Conservation (phyloP, 495 filamentous ascomycete genomes). For the Lasiosphaeris hirsuta region DNA sequence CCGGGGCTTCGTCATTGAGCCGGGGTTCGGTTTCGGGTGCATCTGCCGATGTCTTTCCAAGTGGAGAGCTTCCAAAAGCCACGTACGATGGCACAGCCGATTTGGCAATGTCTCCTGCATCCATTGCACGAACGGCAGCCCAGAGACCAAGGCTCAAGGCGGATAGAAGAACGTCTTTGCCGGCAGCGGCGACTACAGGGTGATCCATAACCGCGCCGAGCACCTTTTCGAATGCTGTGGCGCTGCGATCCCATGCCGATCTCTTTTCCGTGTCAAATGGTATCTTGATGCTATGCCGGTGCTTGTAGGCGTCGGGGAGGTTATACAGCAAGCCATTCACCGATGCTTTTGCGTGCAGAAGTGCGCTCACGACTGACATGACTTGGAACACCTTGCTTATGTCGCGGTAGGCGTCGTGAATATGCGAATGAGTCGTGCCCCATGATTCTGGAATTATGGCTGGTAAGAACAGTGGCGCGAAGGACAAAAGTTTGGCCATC, state of each 20-base stretch:
- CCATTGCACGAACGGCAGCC: constrained; percentile 48
- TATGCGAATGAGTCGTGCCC: constrained; percentile 37
- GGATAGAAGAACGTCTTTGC: constrained; percentile 51
- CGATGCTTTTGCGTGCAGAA: constrained; percentile 40
- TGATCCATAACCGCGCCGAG: constrained; percentile 43
- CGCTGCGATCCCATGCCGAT: constrained; percentile 37
- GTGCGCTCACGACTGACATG: constrained; percentile 33
- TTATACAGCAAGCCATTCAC: constrained; percentile 36
- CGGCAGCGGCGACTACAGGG: constrained; percentile 46
- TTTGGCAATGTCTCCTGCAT: constrained; percentile 39
- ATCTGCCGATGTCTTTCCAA: not conserved
- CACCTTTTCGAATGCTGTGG: constrained; percentile 41
- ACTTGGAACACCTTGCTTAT: constrained; percentile 41
- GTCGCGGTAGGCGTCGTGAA: constrained; percentile 37
- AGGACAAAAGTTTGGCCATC: constrained; percentile 44
- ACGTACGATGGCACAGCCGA: constrained; percentile 20
- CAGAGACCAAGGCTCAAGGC: constrained; percentile 50
- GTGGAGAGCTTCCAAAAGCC: not conserved
- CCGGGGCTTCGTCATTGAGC: not conserved
- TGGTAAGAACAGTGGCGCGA: constrained; percentile 45
- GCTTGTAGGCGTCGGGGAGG: constrained; percentile 40
- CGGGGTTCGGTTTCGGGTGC: not conserved
- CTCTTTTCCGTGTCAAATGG: constrained; percentile 43
- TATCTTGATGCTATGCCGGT: constrained; percentile 42
- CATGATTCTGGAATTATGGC: constrained; percentile 40